Conservation (phyloP, 1,284 basidiomycete genomes). For the Cerrena zonata region DNA sequence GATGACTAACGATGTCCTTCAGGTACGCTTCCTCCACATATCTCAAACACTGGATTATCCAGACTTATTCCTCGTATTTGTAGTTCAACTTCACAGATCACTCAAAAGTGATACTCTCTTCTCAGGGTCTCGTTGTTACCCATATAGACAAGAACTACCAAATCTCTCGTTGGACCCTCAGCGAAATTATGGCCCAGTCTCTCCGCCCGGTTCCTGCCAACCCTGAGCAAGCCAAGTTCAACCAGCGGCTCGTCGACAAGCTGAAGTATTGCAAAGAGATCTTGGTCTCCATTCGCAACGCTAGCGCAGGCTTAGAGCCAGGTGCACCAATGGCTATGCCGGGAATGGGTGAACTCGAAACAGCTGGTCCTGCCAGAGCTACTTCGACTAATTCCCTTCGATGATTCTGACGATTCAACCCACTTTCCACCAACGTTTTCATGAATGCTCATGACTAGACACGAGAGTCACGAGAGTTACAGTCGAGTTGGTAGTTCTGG, state of each 20-base stretch:
- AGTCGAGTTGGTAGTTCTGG: background rate
- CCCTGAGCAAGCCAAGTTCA: slow-evolving; percentile 52
- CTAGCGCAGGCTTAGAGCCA: slow-evolving; percentile 24
- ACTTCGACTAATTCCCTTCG: background rate
- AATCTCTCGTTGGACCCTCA: slow-evolving; percentile 71
- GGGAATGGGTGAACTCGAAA: background rate
- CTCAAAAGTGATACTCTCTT: slow-evolving; percentile 86
- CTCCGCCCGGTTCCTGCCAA: slow-evolving; percentile 37
- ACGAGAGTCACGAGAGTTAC: no score
- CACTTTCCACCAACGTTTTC: background rate
- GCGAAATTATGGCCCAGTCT: slow-evolving; percentile 63
- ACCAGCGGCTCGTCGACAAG: slow-evolving; percentile 65
- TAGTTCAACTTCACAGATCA: slow-evolving; percentile 99
- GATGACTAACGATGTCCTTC: slow-evolving; percentile 87
- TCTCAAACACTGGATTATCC: no score
- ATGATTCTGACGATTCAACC: no score
- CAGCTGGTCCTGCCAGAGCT: background rate
- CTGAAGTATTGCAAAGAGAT: slow-evolving; percentile 81
- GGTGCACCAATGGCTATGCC: background rate
- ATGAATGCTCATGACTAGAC: background rate
- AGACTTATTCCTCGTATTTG: background rate
- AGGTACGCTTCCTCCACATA: slow-evolving; percentile 45
- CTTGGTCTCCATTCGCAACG: slow-evolving; percentile 54
- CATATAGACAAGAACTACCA: slow-evolving; percentile 87
- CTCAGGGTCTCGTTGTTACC: slow-evolving; percentile 72